A percentile compares a stretch with the other conserved stretches of the same genome.
These are phyloP conservation scores for Picea sitchensis DNA, from an alignment of 75 land plant genomes.

Conservation along the genomic window DNA sequence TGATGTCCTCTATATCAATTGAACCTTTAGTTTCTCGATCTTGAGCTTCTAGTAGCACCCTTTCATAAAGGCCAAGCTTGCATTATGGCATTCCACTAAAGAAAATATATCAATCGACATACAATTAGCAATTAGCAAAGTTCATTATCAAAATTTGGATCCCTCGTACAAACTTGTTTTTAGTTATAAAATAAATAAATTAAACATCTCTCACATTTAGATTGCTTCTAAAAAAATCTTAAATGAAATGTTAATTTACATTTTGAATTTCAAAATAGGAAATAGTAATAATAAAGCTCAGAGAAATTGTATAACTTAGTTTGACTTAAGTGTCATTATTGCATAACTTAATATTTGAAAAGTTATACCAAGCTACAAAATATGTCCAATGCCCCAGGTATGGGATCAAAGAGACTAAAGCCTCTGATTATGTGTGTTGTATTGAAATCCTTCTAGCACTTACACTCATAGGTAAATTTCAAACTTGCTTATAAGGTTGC, in stretches of 20 bases:
- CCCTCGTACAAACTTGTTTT: background rate
- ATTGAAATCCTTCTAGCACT: too few species aligned
- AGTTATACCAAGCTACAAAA: too few species aligned
- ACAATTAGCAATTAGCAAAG: background rate
- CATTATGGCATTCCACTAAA: conserved; percentile 99
- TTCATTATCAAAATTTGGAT: background rate
- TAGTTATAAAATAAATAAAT: background rate
- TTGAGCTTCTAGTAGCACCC: conserved; percentile 94
- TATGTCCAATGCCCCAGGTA: too few species aligned
- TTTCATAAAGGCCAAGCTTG: conserved; percentile 94
- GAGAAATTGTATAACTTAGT: too few species aligned
- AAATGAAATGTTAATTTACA: too few species aligned
- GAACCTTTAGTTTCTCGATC: conserved; percentile 94
- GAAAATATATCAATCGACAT: conserved; percentile 14
- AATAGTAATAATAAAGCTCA: too few species aligned
- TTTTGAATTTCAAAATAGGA: too few species aligned
- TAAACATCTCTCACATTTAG: conserved; percentile 36
- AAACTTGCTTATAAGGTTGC: too few species aligned
- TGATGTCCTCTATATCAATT: conserved; percentile 94
- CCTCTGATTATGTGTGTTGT: too few species aligned
- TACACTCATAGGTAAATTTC: too few species aligned
- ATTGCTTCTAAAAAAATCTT: too few species aligned
- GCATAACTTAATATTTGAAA: conserved; percentile 7
- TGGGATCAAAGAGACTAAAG: too few species aligned
- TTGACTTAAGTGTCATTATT: background rate